Percentiles rank a stretch among this genome's conserved stretches.
These are phyloP conservation scores for Aspergillus carlsbadensis DNA, from an alignment of 495 filamentous ascomycete species.

Conservation along the genomic window DNA sequence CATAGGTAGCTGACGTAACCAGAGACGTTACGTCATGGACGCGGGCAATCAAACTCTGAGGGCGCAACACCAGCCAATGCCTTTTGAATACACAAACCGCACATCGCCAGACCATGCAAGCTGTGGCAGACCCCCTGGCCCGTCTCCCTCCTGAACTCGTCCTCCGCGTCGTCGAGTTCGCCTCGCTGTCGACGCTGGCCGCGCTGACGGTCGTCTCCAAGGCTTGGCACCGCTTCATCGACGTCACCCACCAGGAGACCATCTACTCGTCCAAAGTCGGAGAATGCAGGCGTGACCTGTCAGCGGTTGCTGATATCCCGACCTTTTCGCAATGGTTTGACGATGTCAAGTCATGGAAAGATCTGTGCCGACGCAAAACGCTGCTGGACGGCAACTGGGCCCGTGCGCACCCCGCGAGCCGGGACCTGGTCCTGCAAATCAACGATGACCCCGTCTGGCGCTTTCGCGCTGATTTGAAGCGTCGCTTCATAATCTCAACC, in stretches of 20 bases:
- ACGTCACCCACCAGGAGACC: conserved; percentile 40
- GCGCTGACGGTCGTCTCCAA: conserved; percentile 34
- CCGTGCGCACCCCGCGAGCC: conserved; percentile 22
- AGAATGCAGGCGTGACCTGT: conserved; percentile 20
- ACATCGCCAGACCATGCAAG: conserved; percentile 1
- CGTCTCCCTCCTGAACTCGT: conserved; percentile 39
- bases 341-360: conserved; percentile 34
- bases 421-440: conserved; percentile 36
- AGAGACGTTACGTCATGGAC: not conserved
- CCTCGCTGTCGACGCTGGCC: conserved; percentile 31
- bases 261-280: conserved; percentile 33
- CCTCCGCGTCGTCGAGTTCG: conserved; percentile 36
- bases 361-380: conserved; percentile 37
- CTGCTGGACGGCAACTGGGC: conserved; percentile 39
- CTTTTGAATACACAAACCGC: too few relatives aligned
- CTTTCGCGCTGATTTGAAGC: conserved; percentile 40
- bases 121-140: conserved; percentile 28
- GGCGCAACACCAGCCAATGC: too few relatives aligned
- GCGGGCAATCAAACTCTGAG: not conserved
- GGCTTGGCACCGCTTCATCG: conserved; percentile 42
- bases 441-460: conserved; percentile 42
- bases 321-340: conserved; percentile 29
- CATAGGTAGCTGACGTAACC: too few relatives aligned
- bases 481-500: conserved; percentile 38
- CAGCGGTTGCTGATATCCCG: conserved; percentile 18